These are phyloP conservation scores for Plasmodium blacklocki DNA, from an alignment of 169 alveolate species.

Conservation along the genomic window DNA sequence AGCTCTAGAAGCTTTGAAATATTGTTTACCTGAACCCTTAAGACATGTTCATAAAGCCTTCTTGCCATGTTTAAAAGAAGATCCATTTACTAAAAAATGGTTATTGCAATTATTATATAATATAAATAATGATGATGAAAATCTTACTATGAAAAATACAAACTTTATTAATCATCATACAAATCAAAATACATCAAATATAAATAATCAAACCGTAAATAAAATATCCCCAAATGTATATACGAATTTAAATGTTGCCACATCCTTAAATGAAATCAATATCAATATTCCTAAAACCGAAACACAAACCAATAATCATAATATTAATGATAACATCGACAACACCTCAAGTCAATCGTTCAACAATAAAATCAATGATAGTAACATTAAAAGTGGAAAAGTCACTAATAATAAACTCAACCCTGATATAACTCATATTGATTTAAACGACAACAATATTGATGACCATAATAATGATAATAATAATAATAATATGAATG, in stretches of 20 bases:
- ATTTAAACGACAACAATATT: not conserved
- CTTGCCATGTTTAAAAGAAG: conserved; percentile 86
- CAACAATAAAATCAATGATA: too few relatives aligned
- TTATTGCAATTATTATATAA: conserved; percentile 82
- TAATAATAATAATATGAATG: conserved; percentile 8
- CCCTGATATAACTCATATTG: not conserved
- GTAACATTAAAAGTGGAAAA: too few relatives aligned
- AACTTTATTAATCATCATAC: not conserved
- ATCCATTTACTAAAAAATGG: conserved; percentile 87
- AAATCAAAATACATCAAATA: not conserved
- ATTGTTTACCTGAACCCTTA: conserved; percentile 87
- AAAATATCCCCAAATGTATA: not conserved
- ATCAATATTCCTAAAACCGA: too few relatives aligned
- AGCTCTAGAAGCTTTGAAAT: conserved; percentile 92
- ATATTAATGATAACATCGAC: not conserved
- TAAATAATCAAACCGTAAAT: not conserved
- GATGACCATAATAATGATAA: not conserved
- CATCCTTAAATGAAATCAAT: not conserved
- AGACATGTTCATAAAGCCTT: conserved; percentile 83
- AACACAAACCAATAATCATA: not conserved
- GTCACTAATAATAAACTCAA: too few relatives aligned
- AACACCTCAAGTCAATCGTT: not conserved
- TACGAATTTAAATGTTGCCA: not conserved
- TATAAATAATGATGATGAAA: conserved; percentile 70
- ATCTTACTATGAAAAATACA: not conserved